These are phyloP conservation scores for Staphylotrichum longicolle DNA, from an alignment of 495 filamentous ascomycete species.

Conservation along the genomic window DNA sequence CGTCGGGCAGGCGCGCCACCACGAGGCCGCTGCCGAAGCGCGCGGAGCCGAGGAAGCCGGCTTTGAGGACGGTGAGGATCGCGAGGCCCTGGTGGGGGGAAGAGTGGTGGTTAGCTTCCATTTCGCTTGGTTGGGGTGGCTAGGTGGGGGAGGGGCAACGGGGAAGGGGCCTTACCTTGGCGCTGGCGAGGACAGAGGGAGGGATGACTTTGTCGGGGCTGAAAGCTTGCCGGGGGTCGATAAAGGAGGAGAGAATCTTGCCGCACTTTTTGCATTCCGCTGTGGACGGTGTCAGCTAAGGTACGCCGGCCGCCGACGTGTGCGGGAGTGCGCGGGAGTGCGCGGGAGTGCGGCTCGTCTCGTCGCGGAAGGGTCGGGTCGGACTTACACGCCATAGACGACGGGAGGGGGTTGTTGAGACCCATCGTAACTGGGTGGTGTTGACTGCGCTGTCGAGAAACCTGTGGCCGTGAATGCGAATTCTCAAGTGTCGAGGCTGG, in stretches of 20 bases:
- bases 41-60: constrained; percentile 88
- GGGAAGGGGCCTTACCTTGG: constrained; percentile 62
- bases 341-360: not conserved
- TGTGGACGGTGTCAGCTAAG: constrained; percentile 32
- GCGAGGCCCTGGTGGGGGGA: constrained; percentile 71
- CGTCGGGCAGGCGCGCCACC: constrained; percentile 87
- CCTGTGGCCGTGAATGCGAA: not conserved
- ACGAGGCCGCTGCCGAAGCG: constrained; percentile 93
- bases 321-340: not conserved
- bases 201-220: constrained; percentile 98
- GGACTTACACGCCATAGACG: constrained; percentile 57
- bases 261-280: constrained; percentile 88
- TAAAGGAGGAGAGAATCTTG: constrained; percentile 91
- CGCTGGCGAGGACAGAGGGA: constrained; percentile 80
- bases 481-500: not conserved
- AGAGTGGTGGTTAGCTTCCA: constrained; percentile 7
- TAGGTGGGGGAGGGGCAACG: not conserved
- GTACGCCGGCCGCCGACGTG: too few species aligned
- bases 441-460: not conserved
- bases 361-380: constrained; percentile 23
- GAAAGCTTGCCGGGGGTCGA: constrained; percentile 91
- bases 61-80: constrained; percentile 92
- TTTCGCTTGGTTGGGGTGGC: not conserved
- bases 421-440: constrained; percentile 41
- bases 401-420: constrained; percentile 58